These are phyloP conservation scores for Aphanocladium album DNA, from an alignment of 2,329 filamentous ascomycete genomes.

Conservation along the genomic window DNA sequence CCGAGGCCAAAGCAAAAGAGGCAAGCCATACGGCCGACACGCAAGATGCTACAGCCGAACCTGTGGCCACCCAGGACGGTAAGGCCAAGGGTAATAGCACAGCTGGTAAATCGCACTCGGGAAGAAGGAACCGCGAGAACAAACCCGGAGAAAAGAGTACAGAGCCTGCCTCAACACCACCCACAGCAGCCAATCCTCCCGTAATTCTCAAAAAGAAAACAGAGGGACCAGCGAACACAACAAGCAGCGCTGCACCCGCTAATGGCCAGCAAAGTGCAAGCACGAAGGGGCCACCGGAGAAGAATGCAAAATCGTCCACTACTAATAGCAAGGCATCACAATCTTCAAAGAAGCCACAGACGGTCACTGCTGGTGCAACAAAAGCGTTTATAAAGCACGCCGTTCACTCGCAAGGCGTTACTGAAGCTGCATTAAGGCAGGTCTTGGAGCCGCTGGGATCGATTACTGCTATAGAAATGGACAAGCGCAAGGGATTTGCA, in stretches of 20 bases:
- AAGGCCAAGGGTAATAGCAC: constrained; percentile 19
- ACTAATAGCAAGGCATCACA: constrained; percentile 22
- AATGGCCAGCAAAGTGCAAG: constrained; percentile 21
- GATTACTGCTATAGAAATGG: constrained; percentile 79
- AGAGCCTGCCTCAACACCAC: constrained; percentile 25
- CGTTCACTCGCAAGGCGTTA: constrained; percentile 87
- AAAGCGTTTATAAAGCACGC: constrained; percentile 77
- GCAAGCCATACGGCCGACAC: constrained; percentile 9
- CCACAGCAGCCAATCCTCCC: constrained; percentile 27
- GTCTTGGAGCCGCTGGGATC: constrained; percentile 69
- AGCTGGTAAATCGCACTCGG: constrained; percentile 11
- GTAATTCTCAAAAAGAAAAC: constrained; percentile 40
- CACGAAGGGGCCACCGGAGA: constrained; percentile 23
- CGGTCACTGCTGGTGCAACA: constrained; percentile 41
- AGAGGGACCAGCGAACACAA: constrained; percentile 21
- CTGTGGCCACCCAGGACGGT: background rate
- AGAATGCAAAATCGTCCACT: constrained; percentile 35
- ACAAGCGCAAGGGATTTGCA: constrained; percentile 90
- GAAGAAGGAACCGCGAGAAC: constrained; percentile 29
- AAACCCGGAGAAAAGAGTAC: constrained; percentile 35
- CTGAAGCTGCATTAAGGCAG: constrained; percentile 70
- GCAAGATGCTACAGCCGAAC: background rate
- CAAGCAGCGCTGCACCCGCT: constrained; percentile 14
- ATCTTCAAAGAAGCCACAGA: constrained; percentile 30
- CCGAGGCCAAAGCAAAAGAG: constrained; percentile 34